phyloP scores from a whole-genome alignment of 495 filamentous ascomycete species.

The Jackrogersella minutella region DNA sequence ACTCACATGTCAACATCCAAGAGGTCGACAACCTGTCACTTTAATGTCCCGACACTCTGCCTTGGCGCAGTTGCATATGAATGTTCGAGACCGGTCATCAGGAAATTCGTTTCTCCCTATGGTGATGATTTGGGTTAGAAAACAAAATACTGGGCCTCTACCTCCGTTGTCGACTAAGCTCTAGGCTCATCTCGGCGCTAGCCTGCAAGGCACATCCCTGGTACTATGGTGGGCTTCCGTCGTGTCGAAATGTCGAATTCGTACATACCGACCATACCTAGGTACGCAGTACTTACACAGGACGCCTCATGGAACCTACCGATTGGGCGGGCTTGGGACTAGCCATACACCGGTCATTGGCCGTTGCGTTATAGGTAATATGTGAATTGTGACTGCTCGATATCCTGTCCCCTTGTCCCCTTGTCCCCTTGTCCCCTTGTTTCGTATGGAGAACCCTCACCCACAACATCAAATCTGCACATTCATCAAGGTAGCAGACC shows the following conservation, averaged over 20 bases:
- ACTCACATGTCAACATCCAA: slow-evolving; percentile 13
- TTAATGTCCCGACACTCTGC: slow-evolving; percentile 14
- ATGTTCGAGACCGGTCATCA: slow-evolving; percentile 7
- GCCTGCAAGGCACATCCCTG: slow-evolving; percentile 33
- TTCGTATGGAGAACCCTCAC: slow-evolving; percentile 23
- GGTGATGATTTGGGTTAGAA: background rate
- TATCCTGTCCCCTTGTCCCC: slow-evolving; percentile 22
- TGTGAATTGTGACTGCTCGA: slow-evolving; percentile 26
- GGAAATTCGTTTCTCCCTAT: slow-evolving; percentile 1
- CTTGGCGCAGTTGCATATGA: background rate
- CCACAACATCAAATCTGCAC: slow-evolving; percentile 8
- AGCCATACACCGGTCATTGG: slow-evolving; percentile 13
- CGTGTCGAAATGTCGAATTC: slow-evolving; percentile 19
- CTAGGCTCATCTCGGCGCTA: slow-evolving; percentile 5
- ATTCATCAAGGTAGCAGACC: slow-evolving; percentile 18
- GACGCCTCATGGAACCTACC: slow-evolving; percentile 38
- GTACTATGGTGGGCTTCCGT: background rate
- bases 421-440: slow-evolving; percentile 13
- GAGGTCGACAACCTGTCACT: slow-evolving; percentile 13
- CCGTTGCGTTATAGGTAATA: slow-evolving; percentile 28
- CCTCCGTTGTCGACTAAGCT: slow-evolving; percentile 10
- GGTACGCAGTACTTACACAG: slow-evolving; percentile 10
- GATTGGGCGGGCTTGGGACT: slow-evolving; percentile 23
- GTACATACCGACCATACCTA: no score
- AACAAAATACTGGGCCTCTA: background rate